Conservation (phyloP, 2,329 filamentous ascomycete species). For the Thyridium curvatum region DNA sequence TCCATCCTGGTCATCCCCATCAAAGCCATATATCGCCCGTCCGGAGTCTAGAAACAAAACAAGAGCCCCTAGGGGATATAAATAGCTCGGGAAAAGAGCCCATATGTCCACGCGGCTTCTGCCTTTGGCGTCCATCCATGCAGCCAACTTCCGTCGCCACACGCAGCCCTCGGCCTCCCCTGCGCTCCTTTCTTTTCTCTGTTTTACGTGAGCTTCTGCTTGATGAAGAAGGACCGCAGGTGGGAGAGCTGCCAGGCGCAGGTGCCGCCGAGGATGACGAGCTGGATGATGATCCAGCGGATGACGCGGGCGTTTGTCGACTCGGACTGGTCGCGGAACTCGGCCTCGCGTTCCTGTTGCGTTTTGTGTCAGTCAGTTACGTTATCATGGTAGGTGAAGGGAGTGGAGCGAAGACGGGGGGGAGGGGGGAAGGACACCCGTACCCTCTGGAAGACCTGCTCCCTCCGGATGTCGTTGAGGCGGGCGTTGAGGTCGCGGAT, state of each 20-base stretch:
- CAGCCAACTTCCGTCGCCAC: no score
- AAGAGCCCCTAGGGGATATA: no score
- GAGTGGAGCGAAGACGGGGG: slow-evolving; percentile 1
- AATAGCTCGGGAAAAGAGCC: no score
- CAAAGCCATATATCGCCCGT: no score
- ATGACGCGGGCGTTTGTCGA: slow-evolving; percentile 86
- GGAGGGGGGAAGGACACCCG: slow-evolving; percentile 16
- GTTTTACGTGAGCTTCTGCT: slow-evolving; percentile 96
- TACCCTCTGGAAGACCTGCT: slow-evolving; percentile 95
- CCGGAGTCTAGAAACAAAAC: no score
- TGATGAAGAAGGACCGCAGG: slow-evolving; percentile 96
- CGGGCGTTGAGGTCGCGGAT: slow-evolving; percentile 85
- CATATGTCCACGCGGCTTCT: no score
- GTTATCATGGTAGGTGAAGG: not conserved
- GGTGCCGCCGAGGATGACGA: slow-evolving; percentile 75
- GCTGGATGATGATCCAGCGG: slow-evolving; percentile 88
- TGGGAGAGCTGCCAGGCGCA: slow-evolving; percentile 98
- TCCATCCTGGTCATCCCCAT: no score
- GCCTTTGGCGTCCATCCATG: slow-evolving; percentile 86
- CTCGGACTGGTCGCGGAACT: slow-evolving; percentile 97
- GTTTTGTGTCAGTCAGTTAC: no score
- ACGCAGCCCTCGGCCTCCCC: no score
- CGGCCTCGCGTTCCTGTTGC: slow-evolving; percentile 97
- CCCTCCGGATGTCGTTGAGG: slow-evolving; percentile 80
- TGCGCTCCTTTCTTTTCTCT: no score